A percentile compares a stretch with the other conserved stretches of the same genome.
phyloP scores from a whole-genome alignment of 148 eudicot genomes.

The Persicaria maculosa region DNA sequence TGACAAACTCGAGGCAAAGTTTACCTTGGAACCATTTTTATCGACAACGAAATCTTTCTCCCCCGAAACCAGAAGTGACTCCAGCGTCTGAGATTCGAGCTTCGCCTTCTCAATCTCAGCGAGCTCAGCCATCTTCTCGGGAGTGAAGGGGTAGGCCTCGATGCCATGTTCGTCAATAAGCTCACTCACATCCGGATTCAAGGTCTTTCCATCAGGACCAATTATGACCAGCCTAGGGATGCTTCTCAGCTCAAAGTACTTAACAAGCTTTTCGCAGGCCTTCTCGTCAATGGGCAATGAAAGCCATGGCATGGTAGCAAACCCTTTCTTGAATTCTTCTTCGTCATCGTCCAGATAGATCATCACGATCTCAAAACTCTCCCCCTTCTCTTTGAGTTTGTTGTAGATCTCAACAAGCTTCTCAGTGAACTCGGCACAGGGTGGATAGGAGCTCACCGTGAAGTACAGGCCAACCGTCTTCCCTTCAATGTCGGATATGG shows the following conservation, averaged over 20 bases:
- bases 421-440: conserved; percentile 30
- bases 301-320: conserved; percentile 25
- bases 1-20: background rate
- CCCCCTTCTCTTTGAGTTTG: conserved; percentile 29
- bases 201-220: conserved; percentile 41
- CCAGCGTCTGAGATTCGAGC: conserved; percentile 37
- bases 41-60: conserved; percentile 33
- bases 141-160: conserved; percentile 38
- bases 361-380: conserved; percentile 35
- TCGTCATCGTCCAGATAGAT: conserved; percentile 32
- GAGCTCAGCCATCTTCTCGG: conserved; percentile 34
- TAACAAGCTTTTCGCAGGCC: conserved; percentile 31
- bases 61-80: conserved; percentile 29
- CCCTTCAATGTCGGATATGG: conserved; percentile 35
- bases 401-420: conserved; percentile 25
- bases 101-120: conserved; percentile 39
- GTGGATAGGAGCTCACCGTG: conserved; percentile 24
- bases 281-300: conserved; percentile 37
- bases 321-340: conserved; percentile 23
- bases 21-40: conserved; percentile 33
- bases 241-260: conserved; percentile 29
- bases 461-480: conserved; percentile 42
- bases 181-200: conserved; percentile 32
- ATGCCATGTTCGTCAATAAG: conserved; percentile 33
- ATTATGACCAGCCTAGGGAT: conserved; percentile 32